phyloP scores from a whole-genome alignment of 1,284 basidiomycete genomes.

The Uromyces viciae-fabae region DNA sequence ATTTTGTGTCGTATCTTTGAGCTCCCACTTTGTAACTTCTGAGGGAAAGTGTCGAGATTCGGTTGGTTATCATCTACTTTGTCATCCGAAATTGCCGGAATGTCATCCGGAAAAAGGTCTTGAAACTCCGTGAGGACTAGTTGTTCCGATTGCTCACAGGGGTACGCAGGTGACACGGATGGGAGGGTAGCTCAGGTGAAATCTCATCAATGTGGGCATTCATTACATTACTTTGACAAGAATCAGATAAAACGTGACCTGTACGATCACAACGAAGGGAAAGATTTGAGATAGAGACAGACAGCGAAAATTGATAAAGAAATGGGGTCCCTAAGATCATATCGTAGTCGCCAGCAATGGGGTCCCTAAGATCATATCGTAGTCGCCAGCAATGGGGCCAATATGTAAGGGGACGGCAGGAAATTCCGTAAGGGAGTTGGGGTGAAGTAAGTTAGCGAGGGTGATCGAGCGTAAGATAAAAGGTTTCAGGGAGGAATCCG shows the following conservation, averaged over 20 bases:
- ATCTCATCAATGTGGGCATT: too few relatives aligned
- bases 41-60: not conserved
- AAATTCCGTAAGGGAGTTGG: not conserved
- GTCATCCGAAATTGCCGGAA: not conserved
- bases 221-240: too few relatives aligned
- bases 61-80: not conserved
- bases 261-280: not conserved
- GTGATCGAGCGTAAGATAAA: not conserved
- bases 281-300: not conserved
- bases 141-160: not conserved
- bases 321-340: not conserved
- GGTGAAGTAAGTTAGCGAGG: not conserved
- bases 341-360: not conserved
- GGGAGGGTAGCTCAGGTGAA: too few relatives aligned
- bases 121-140: not conserved
- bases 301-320: not conserved
- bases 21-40: not conserved
- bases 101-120: not conserved
- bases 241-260: not conserved
- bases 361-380: slow-evolving; percentile 17
- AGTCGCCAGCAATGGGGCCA: not conserved
- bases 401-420: not conserved
- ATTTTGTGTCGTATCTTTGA: not conserved
- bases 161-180: not conserved
- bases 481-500: too few relatives aligned